A percentile compares a stretch with the other conserved stretches of the same genome.
These are phyloP conservation scores for Aspergillaceae sp. DNA, from an alignment of 2,329 filamentous ascomycete species.

Conservation along the genomic window DNA sequence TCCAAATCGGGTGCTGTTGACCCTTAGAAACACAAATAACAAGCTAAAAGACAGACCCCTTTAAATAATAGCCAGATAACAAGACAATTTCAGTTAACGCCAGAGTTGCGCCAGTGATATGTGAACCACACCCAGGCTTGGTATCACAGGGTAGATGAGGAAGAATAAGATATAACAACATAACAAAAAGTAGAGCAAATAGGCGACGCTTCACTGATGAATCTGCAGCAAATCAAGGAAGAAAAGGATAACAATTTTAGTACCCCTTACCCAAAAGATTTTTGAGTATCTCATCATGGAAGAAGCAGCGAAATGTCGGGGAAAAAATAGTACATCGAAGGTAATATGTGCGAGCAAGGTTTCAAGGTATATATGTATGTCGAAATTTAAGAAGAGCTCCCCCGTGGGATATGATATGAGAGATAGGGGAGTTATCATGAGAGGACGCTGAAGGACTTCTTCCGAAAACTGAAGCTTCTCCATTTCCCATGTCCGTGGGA, in stretches of 20 bases:
- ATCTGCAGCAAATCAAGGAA: slow-evolving; percentile 1
- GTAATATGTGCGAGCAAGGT: slow-evolving; percentile 13
- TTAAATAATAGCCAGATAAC: slow-evolving; percentile 2
- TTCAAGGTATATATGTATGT: not conserved
- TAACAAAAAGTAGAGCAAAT: slow-evolving; percentile 8
- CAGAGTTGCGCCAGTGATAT: slow-evolving; percentile 13
- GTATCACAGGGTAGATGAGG: slow-evolving; percentile 15
- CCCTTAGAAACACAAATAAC: not conserved
- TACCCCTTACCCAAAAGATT: too few species aligned
- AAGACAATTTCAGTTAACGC: slow-evolving; percentile 9
- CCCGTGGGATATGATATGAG: too few species aligned
- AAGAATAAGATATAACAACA: not conserved
- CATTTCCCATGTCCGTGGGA: slow-evolving; percentile 21
- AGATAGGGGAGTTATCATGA: slow-evolving; percentile 6
- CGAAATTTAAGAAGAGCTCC: too few species aligned
- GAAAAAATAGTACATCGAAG: slow-evolving; percentile 18
- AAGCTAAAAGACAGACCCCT: not conserved
- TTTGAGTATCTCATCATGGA: not conserved
- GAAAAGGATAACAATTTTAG: too few species aligned
- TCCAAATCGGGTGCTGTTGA: not conserved
- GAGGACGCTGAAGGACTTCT: slow-evolving; percentile 36
- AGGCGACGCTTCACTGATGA: slow-evolving; percentile 5
- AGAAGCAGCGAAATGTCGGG: slow-evolving; percentile 2
- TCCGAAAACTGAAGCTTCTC: slow-evolving; percentile 37
- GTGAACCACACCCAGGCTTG: slow-evolving; percentile 17